These are phyloP conservation scores for Colletotrichum sp. DNA, from an alignment of 2,329 filamentous ascomycete genomes.

Conservation along the genomic window DNA sequence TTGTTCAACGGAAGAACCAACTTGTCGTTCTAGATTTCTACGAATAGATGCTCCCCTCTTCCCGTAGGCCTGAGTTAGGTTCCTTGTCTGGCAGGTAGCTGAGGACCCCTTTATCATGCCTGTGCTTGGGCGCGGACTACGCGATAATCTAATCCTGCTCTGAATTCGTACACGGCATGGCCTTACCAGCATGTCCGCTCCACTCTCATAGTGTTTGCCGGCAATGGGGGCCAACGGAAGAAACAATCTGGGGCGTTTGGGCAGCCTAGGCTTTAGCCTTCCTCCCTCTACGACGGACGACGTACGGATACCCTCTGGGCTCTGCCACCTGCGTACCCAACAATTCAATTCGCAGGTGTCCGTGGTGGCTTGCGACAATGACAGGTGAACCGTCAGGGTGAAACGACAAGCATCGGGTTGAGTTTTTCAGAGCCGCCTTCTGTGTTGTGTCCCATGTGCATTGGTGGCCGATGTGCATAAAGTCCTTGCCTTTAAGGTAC, in stretches of 20 bases:
- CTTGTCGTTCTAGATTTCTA: not conserved
- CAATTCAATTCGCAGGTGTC: not conserved
- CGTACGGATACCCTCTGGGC: not conserved
- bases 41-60: not conserved
- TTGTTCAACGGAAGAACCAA: not conserved
- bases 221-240: not conserved
- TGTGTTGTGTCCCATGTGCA: not conserved
- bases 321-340: not conserved
- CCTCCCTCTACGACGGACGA: not conserved
- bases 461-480: not conserved
- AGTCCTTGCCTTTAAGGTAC: constrained; percentile 1
- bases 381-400: constrained; percentile 4
- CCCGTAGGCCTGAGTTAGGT: not conserved
- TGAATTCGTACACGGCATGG: not conserved
- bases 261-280: not conserved
- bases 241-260: constrained; percentile 13
- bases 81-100: not conserved
- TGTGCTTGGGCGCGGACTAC: not conserved
- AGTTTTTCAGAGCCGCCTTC: not conserved
- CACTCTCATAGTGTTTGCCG: not conserved
- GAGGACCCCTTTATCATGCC: not conserved
- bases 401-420: not conserved
- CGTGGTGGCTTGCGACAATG: not conserved
- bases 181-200: constrained; percentile 2
- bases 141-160: not conserved